These are phyloP conservation scores for Talaromyces islandicus DNA, from an alignment of 2,329 filamentous ascomycete species.

Conservation along the genomic window DNA sequence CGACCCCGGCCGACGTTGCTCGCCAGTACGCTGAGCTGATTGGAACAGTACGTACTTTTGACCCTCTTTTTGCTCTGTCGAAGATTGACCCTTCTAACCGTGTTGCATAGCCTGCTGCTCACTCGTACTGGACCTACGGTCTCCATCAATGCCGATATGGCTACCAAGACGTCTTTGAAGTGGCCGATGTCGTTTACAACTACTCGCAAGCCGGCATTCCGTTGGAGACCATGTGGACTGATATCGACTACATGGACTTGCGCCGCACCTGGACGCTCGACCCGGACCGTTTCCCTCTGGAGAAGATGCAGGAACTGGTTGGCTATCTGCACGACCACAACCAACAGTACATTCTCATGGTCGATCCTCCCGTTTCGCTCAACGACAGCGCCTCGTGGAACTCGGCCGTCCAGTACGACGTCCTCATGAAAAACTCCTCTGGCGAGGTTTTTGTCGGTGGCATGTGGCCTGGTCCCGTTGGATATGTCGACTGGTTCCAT, in stretches of 20 bases:
- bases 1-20: conserved; percentile 52
- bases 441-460: conserved; percentile 53
- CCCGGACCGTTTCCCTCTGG: conserved; percentile 31
- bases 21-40: conserved; percentile 55
- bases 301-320: conserved; percentile 58
- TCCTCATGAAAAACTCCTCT: conserved; percentile 50
- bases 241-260: conserved; percentile 38
- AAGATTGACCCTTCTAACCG: too few relatives aligned
- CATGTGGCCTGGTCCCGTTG: conserved; percentile 70
- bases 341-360: conserved; percentile 71
- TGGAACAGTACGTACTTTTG: conserved; percentile 38
- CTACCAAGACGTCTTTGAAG: conserved; percentile 46
- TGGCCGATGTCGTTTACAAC: conserved; percentile 40
- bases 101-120: conserved; percentile 57
- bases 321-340: conserved; percentile 59
- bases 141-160: conserved; percentile 60
- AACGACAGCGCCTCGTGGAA: conserved; percentile 44
- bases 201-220: conserved; percentile 37
- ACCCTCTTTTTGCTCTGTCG: conserved; percentile 29
- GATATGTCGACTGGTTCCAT: conserved; percentile 72
- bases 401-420: conserved; percentile 51
- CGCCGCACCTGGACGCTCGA: conserved; percentile 35
- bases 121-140: conserved; percentile 74
- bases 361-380: conserved; percentile 51
- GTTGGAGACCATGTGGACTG: conserved; percentile 42